Conservation (phyloP, 257 asterid genomes). For the Fraxinus quadrangulata region DNA sequence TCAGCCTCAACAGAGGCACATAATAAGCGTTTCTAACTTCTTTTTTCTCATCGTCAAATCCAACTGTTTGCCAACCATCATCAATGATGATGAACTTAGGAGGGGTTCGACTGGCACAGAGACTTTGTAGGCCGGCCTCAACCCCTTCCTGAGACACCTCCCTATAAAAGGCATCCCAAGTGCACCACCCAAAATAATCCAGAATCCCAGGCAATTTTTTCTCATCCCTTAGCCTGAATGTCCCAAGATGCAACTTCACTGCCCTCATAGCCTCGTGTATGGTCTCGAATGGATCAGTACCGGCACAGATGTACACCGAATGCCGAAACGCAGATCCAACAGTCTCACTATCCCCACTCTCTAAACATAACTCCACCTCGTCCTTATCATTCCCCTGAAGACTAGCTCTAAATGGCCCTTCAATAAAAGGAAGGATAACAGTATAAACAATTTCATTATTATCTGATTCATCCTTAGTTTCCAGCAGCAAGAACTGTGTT, state of each 20-base stretch:
- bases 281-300: background rate
- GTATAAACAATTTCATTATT: background rate
- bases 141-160: conserved; percentile 3
- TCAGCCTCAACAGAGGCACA: background rate
- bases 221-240: background rate
- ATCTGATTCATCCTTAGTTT: background rate
- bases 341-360: conserved; percentile 5
- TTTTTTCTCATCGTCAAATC: background rate
- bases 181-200: conserved; percentile 6
- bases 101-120: background rate
- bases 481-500: conserved; percentile 1
- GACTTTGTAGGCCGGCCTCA: background rate
- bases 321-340: background rate
- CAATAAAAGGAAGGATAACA: background rate
- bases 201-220: conserved; percentile 6
- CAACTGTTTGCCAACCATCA: conserved; percentile 21
- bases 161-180: background rate
- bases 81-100: conserved; percentile 15
- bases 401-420: background rate
- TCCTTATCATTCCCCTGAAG: conserved; percentile 2
- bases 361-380: background rate
- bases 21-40: background rate
- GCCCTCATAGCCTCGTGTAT: background rate
- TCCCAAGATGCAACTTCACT: conserved; percentile 6
- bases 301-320: background rate